Evolutionary conservation across 805 yeast species (phyloP).

Genomic region (Wickerhamiella qilinensis): DNA sequence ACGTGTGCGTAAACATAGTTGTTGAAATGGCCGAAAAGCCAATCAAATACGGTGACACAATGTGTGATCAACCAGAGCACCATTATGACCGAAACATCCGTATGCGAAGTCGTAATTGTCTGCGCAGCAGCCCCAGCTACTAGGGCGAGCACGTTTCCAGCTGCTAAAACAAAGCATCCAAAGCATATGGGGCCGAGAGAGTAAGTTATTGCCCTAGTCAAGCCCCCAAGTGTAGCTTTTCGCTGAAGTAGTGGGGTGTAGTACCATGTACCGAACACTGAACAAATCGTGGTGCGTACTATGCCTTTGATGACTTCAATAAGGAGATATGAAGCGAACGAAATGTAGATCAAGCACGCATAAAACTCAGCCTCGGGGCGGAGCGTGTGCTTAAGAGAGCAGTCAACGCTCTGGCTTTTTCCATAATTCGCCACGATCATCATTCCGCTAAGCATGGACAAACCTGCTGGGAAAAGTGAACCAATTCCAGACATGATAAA

Average conservation of each 20-base stretch:
- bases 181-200: constrained; percentile 84
- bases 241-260: constrained; percentile 33
- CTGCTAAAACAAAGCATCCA: constrained; percentile 58
- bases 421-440: constrained; percentile 64
- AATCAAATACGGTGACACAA: constrained; percentile 47
- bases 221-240: constrained; percentile 42
- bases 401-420: constrained; percentile 37
- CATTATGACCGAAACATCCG: constrained; percentile 9
- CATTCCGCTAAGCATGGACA: constrained; percentile 47
- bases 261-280: constrained; percentile 85
- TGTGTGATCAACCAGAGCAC: constrained; percentile 12
- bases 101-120: constrained; percentile 4
- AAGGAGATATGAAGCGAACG: constrained; percentile 71
- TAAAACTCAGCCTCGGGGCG: constrained; percentile 31
- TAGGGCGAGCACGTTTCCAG: constrained; percentile 39
- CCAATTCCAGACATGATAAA: constrained; percentile 47
- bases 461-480: constrained; percentile 39
- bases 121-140: constrained; percentile 9
- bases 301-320: constrained; percentile 71
- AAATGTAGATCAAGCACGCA: constrained; percentile 54
- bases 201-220: constrained; percentile 63
- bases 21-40: constrained; percentile 75
- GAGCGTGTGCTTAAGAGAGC: constrained; percentile 27
- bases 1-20: constrained; percentile 79
- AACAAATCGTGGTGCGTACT: constrained; percentile 67